Conservation (phyloP, 2,329 filamentous ascomycete species). For the Chaetomium sp. region DNA sequence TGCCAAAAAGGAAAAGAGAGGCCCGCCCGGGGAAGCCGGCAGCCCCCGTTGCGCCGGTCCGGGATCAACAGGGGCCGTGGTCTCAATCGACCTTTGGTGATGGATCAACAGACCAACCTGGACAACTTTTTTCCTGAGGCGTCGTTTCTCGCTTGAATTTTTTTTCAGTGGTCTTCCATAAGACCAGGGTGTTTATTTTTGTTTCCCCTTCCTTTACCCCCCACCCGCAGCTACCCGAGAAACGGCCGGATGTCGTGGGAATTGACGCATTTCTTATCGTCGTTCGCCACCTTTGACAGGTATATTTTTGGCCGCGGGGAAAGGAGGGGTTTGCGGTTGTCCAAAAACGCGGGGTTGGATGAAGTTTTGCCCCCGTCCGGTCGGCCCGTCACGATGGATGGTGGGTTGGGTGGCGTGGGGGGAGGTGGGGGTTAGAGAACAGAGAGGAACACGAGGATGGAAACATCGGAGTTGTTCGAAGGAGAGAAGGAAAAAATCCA, state of each 20-base stretch:
- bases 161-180: neutral
- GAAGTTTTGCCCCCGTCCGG: neutral
- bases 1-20: too few relatives aligned
- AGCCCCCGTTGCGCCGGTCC: neutral
- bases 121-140: neutral
- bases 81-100: neutral
- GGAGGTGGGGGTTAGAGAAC: too few relatives aligned
- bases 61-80: neutral
- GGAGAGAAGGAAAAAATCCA: too few relatives aligned
- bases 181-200: neutral
- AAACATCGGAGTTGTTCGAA: too few relatives aligned
- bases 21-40: neutral
- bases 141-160: neutral
- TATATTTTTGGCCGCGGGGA: constrained; percentile 1
- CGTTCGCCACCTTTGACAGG: too few relatives aligned
- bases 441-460: too few relatives aligned
- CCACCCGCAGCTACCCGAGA: neutral
- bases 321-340: neutral
- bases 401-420: too few relatives aligned
- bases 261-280: too few relatives aligned
- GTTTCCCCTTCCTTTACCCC: neutral
- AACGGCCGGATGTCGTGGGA: too few relatives aligned
- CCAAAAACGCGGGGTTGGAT: neutral
- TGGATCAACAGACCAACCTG: neutral
- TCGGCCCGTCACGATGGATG: too few relatives aligned